Percentiles rank a stretch among this genome's conserved stretches.
These are phyloP conservation scores for Erysimum cheiri DNA, from an alignment of 441 rosid species.

Conservation along the genomic window DNA sequence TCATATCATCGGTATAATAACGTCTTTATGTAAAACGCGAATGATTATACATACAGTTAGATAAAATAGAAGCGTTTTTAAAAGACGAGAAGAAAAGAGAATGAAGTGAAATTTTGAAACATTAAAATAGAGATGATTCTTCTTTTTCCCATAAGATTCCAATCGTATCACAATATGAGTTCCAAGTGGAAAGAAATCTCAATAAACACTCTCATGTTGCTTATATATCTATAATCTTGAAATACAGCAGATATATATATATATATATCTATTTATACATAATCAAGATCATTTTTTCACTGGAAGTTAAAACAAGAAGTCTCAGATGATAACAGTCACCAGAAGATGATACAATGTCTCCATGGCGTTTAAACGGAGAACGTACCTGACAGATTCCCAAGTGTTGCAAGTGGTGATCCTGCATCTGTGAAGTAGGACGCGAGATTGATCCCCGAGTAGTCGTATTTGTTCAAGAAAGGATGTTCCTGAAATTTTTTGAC, in stretches of 20 bases:
- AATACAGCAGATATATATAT: conserved; percentile 8
- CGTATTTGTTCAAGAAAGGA: conserved; percentile 77
- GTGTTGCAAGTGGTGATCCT: conserved; percentile 93
- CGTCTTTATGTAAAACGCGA: not conserved
- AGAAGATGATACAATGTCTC: conserved; percentile 19
- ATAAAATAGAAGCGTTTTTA: not conserved
- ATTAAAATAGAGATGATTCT: not conserved
- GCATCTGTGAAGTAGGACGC: conserved; percentile 81
- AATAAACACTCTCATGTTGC: conserved; percentile 14
- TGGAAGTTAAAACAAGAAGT: conserved; percentile 10
- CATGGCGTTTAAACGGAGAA: conserved; percentile 31
- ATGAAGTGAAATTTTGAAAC: not conserved
- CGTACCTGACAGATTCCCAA: conserved; percentile 58
- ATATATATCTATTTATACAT: not conserved
- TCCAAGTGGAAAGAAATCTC: not conserved
- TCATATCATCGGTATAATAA: not conserved
- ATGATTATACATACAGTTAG: not conserved
- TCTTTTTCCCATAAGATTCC: not conserved
- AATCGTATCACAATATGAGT: conserved; percentile 28
- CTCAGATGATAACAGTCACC: conserved; percentile 29
- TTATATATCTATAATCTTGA: conserved; percentile 26
- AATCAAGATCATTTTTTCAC: not conserved
- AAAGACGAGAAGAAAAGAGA: not conserved
- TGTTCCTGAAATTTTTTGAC: conserved; percentile 56
- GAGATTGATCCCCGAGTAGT: conserved; percentile 67